These are phyloP conservation scores for Monosiga brevicollis DNA, from an alignment of 78 protist genomes.

Conservation along the genomic window DNA sequence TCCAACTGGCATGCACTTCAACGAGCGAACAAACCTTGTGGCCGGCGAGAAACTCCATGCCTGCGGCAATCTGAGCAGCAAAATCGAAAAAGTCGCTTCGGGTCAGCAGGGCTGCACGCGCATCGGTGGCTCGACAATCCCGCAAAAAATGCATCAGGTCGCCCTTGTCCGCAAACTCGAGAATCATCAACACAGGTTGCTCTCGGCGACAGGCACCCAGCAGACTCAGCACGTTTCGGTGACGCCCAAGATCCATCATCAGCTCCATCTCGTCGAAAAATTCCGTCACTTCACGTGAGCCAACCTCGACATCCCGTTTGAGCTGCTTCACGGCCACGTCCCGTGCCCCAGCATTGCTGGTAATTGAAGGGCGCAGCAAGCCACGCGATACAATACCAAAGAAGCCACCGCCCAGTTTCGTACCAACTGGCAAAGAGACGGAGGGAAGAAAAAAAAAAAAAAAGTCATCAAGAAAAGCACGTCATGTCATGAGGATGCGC, in stretches of 20 bases:
- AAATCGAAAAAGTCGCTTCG: not conserved
- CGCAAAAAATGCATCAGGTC: not conserved
- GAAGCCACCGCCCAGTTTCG: not conserved
- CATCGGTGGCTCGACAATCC: not conserved
- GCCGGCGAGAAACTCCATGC: not conserved
- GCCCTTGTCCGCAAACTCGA: not conserved
- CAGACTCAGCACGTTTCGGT: conserved; percentile 3
- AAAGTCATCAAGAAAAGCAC: no score
- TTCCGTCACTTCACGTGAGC: not conserved
- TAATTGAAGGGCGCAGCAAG: not conserved
- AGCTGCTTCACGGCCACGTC: not conserved
- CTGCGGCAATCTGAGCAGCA: not conserved
- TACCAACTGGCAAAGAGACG: not conserved
- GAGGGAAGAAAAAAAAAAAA: no score
- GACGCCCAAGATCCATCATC: not conserved
- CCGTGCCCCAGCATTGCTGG: not conserved
- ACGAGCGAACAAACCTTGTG: not conserved
- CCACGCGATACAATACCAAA: not conserved
- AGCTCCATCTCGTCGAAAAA: not conserved
- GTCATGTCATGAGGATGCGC: no score
- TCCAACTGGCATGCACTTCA: not conserved
- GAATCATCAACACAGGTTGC: not conserved
- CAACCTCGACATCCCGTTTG: not conserved
- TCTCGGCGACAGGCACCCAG: not conserved
- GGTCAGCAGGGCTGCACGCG: not conserved